A percentile compares a stretch with the other conserved stretches of the same genome.
These are phyloP conservation scores for Ceratocystis albifundus DNA, from an alignment of 2,329 filamentous ascomycete genomes.

Conservation along the genomic window DNA sequence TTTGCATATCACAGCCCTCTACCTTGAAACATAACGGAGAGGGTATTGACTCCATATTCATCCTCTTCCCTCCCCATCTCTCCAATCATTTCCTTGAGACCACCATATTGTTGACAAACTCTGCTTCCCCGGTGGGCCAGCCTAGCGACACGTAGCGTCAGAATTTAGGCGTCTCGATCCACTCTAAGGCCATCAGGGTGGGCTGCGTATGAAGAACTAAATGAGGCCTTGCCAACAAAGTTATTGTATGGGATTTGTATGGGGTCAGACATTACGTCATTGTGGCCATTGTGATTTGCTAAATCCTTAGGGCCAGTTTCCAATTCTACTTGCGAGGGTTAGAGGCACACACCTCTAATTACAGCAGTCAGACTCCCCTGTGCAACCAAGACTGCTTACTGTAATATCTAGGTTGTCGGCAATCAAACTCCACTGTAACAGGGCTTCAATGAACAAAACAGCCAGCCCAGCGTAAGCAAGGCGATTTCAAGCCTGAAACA, in stretches of 20 bases:
- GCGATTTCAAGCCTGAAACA: not conserved
- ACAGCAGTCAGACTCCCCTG: not conserved
- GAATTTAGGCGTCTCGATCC: not conserved
- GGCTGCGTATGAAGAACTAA: not conserved
- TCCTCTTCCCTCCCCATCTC: too few relatives aligned
- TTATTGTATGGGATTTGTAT: constrained; percentile 1
- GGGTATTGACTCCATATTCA: not conserved
- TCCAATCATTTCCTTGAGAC: not conserved
- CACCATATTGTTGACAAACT: not conserved
- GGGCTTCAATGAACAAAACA: not conserved
- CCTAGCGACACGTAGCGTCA: not conserved
- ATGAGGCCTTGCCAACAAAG: constrained; percentile 3
- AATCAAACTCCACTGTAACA: not conserved
- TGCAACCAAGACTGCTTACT: not conserved
- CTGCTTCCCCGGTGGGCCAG: not conserved
- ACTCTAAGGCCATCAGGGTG: not conserved
- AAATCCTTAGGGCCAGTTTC: too few relatives aligned
- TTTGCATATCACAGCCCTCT: not conserved
- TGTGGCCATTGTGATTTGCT: not conserved
- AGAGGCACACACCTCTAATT: not conserved
- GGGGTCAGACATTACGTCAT: not conserved
- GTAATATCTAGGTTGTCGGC: not conserved
- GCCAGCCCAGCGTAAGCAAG: not conserved
- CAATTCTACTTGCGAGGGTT: not conserved
- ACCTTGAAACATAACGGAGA: not conserved